Evolutionary conservation across 2,329 filamentous ascomycete genomes (phyloP), one percentile per base, ranked within the genome.

Genomic region (Xylariaceae sp.): DNA sequence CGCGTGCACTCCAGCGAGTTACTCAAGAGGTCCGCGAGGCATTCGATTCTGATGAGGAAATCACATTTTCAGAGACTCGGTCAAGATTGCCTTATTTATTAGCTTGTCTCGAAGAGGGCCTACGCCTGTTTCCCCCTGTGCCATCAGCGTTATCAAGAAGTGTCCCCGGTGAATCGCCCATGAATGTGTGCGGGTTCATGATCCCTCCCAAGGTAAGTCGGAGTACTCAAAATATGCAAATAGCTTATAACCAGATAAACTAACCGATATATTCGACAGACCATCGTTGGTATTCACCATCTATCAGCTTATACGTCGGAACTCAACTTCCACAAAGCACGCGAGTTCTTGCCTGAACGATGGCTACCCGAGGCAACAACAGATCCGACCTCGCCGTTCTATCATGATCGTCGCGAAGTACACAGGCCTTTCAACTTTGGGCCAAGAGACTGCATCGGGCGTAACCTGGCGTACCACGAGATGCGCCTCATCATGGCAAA

Each of bases 11-110:
- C 6, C 50, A 66, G 44, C 62, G 23, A 21, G 58, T 53, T 8
- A 60, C 56, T 4, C 55, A 61, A 56, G 76, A 81, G 53, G 72
- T 82, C 16, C 69, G 71, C 20, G 75, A 76, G 9, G 77, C 75
- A 3, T 74, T 82, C 61, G 73, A 73, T 57, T 76, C 73, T 5
- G 76, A 74, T 45, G 73, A 76, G 6, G 73, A 72, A 23, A 72
- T 81, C 44, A 71, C 65, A 11, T 71, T 81, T 21, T 64, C 71
- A 3, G 78, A 60, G 33, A 56, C 56, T n/a, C 55, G 56, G 23
- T 30, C 53, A 7, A 62, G 42, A 30, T 51, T 67, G 4, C 61
- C 64, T 2, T 66, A 66, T 26, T 53, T 67, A 56, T 50, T 60
- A 23, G 64, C 60, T 41, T 66, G 62, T 40, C 47, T 67, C 8